These are phyloP conservation scores for Venustampulla echinocandica DNA, from an alignment of 495 filamentous ascomycete genomes.

Conservation along the genomic window DNA sequence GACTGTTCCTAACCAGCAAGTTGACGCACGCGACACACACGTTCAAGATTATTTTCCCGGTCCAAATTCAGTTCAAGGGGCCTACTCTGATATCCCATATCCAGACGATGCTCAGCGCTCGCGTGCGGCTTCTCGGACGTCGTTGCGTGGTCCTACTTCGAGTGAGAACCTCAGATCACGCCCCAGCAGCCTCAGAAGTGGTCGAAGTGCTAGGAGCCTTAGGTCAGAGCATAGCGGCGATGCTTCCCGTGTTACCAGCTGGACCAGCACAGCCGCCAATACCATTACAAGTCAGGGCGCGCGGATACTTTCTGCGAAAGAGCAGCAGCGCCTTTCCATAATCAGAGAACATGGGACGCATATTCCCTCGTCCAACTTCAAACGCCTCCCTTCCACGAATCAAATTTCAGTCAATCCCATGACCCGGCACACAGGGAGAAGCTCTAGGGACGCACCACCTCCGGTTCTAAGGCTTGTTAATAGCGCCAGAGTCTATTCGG, in stretches of 20 bases:
- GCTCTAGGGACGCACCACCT: conserved; percentile 2
- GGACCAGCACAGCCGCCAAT: conserved; percentile 52
- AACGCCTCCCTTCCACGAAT: conserved; percentile 10
- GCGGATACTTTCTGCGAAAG: conserved; percentile 34
- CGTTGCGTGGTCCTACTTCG: conserved; percentile 30
- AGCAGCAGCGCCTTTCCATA: conserved; percentile 52
- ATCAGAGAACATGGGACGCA: conserved; percentile 55
- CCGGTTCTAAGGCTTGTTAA: conserved; percentile 36
- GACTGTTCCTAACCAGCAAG: conserved; percentile 39
- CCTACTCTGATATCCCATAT: conserved; percentile 19
- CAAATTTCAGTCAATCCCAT: conserved; percentile 18
- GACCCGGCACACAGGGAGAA: conserved; percentile 12
- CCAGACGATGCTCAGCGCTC: conserved; percentile 20
- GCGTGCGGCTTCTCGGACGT: conserved; percentile 32
- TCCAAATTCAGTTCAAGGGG: conserved; percentile 16
- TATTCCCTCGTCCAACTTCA: conserved; percentile 34
- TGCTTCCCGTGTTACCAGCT: conserved; percentile 66
- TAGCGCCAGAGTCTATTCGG: conserved; percentile 62
- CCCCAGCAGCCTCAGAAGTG: conserved; percentile 43
- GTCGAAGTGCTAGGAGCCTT: conserved; percentile 27
- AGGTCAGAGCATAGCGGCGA: conserved; percentile 24
- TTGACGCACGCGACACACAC: conserved; percentile 40
- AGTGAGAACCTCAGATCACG: conserved; percentile 34
- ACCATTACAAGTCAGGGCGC: conserved; percentile 29
- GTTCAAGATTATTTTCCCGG: conserved; percentile 27